Evolutionary conservation across 176 grass and related monocot genomes (phyloP).

Genomic region (Oryza coarctata): DNA sequence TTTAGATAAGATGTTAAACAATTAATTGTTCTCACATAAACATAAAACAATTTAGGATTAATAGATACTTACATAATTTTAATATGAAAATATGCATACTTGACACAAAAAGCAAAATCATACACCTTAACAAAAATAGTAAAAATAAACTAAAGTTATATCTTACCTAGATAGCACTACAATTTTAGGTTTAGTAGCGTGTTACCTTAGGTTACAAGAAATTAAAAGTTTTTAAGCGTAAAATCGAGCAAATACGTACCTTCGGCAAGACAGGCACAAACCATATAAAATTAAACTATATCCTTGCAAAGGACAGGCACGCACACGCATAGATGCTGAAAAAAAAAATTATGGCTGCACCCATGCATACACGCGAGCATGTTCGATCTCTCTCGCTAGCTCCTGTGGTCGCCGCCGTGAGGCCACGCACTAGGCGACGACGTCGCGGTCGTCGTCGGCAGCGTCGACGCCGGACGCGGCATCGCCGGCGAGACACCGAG

Average conservation of each 20-base stretch:
- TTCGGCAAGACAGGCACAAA: neutral
- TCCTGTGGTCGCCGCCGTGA: constrained; percentile 15
- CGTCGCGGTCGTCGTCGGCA: neutral
- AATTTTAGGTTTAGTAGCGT: neutral
- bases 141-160: neutral
- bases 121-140: neutral
- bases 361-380: constrained; percentile 3
- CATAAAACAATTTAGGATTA: neutral
- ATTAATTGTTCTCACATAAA: neutral
- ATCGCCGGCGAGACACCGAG: neutral
- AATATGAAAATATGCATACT: neutral
- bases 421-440: constrained; percentile 20
- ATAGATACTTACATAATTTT: neutral
- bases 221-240: too few species aligned
- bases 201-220: neutral
- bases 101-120: neutral
- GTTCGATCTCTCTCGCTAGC: neutral
- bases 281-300: neutral
- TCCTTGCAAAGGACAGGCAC: neutral
- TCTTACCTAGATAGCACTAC: neutral
- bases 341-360: neutral
- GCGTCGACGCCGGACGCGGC: neutral
- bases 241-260: too few species aligned
- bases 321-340: neutral
- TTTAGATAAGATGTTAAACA: too few species aligned